Base-by-base conservation (phyloP, 306 rosid species). In the Cicer arietinum region DNA sequence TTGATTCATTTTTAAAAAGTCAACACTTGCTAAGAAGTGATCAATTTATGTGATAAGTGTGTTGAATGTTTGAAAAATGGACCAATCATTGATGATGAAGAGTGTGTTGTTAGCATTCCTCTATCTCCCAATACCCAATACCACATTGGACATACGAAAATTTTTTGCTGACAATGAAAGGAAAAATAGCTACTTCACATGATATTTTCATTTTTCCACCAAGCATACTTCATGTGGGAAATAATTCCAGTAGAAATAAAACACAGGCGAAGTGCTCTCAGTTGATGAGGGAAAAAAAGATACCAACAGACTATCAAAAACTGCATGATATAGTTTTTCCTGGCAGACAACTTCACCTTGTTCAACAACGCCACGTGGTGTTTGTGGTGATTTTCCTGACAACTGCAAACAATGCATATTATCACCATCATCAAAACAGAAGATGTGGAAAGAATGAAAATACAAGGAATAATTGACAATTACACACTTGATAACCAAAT, bases 311-410 rank as follows among this genome's bases (percentile, higher is more conserved):
- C 79, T 51, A 88, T 81, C 77, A 84, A 46, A 87, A 88, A 84
- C 69, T 61, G 80, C 76, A 85, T 73, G 73, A 75, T 82, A 84
- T 83, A 81, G 84, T 74, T 81, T 86, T 85, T 46, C 85, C 73
- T 46, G 76, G 89, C 82, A 78, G 71, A 83, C 82, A 79, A 84
- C 81, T 80, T 90, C 90, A 94, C 98, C 98, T 91, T 90, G 94
- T 85, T 91, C 98, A 54, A 83, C 92, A 83, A 76, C 71, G 62
- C 86, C 91, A 44, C 81, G 62, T 37, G 85, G 85, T 67, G 84
- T 81, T 75, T 45, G 88, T 13, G 88, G 85, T 68, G 94, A 87
- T 78, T 85, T 91, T 82, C 84, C 90, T 81, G 98, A 88, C 91
- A 94, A 84, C 98, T 94, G 87, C 80, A 84, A 85, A 71, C 52